Conservation (phyloP, 225 moss, liverwort and hornwort species). For the Pleurozium schreberi region DNA sequence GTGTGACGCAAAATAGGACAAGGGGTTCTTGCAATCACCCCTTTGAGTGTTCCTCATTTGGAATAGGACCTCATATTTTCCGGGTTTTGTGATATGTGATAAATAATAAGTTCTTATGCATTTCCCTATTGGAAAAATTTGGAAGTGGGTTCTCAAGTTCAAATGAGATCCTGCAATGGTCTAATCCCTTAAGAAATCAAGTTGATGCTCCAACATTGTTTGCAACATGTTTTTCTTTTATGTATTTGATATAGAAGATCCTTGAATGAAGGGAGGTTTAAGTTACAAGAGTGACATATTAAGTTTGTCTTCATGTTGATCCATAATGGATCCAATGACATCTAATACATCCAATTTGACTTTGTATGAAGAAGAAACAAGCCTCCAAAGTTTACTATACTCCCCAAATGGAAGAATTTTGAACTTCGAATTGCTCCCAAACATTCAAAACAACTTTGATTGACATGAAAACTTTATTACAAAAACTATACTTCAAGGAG, state of each 20-base stretch:
- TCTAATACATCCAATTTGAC: neutral
- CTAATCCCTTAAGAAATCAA: no score
- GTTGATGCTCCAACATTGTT: neutral
- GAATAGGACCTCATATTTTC: neutral
- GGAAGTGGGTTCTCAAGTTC: neutral
- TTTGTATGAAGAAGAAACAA: no score
- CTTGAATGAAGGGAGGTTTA: neutral
- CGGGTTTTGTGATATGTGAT: neutral
- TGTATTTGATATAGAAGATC: neutral
- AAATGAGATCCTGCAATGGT: neutral
- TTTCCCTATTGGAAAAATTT: fast-evolving
- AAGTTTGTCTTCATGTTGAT: neutral
- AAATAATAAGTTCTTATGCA: neutral
- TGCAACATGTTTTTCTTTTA: neutral
- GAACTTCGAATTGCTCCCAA: no score
- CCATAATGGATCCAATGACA: neutral
- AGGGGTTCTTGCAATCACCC: no score
- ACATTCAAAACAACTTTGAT: no score
- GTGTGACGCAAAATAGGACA: no score
- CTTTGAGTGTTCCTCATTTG: fast-evolving
- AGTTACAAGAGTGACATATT: fast-evolving
- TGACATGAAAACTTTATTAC: no score
- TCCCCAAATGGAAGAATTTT: no score
- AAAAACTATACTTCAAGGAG: no score
- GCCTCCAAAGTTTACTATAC: no score